Percentiles rank a stretch among this genome's conserved stretches.
Evolutionary conservation across 768 basidiomycete species (phyloP).

Genomic region (Suillus americanus): DNA sequence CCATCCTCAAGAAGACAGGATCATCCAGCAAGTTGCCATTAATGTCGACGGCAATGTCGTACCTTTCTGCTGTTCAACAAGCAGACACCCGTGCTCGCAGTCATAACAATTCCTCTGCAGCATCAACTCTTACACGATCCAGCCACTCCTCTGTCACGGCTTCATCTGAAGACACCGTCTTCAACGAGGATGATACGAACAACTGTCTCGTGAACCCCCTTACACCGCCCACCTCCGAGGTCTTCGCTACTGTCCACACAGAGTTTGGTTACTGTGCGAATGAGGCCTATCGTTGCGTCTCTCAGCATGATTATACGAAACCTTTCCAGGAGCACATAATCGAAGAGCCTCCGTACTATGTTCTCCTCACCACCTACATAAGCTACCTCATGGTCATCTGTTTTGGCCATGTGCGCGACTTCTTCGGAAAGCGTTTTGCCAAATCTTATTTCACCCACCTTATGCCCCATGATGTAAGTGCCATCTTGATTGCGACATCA

Average conservation of each 20-base stretch:
- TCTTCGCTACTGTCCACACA: constrained; percentile 76
- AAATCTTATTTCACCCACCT: constrained; percentile 75
- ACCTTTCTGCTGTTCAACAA: constrained; percentile 62
- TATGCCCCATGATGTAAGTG: constrained; percentile 77
- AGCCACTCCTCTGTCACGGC: constrained; percentile 71
- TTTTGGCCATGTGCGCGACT: constrained; percentile 93
- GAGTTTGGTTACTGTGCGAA: constrained; percentile 93
- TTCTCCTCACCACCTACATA: constrained; percentile 88
- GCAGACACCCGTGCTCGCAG: constrained; percentile 68
- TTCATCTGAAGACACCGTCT: constrained; percentile 65
- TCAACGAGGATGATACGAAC: constrained; percentile 54
- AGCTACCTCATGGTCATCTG: constrained; percentile 91
- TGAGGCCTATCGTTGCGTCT: constrained; percentile 67
- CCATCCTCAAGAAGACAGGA: constrained; percentile 63
- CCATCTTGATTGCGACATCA: background rate
- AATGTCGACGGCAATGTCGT: constrained; percentile 54
- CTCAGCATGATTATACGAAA: constrained; percentile 50
- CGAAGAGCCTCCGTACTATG: constrained; percentile 90
- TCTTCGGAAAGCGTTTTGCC: constrained; percentile 83
- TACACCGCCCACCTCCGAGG: constrained; percentile 76
- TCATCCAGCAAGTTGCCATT: constrained; percentile 34
- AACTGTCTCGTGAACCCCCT: constrained; percentile 62
- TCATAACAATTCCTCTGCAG: constrained; percentile 42
- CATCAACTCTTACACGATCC: constrained; percentile 71
- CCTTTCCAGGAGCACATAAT: constrained; percentile 57